phyloP scores from a whole-genome alignment of 352 stramenopile species.

The Salisapilia sapeloensis region DNA sequence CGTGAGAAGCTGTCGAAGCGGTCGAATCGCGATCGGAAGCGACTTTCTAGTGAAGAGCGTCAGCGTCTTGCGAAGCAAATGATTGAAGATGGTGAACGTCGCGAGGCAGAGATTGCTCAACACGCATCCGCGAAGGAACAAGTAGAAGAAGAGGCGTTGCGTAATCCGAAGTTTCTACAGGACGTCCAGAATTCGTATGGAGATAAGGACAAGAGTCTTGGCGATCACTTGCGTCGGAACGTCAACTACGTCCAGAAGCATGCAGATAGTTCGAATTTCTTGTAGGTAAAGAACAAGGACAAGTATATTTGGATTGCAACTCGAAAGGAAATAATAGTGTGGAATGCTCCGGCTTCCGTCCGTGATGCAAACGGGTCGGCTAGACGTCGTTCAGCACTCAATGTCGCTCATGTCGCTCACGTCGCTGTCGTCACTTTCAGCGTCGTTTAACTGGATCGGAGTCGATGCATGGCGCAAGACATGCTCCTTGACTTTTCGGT shows the following conservation, averaged over 20 bases:
- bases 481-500: slow-evolving; percentile 80
- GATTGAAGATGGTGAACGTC: slow-evolving; percentile 50
- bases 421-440: slow-evolving; percentile 63
- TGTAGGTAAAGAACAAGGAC: too few relatives aligned
- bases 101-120: slow-evolving; percentile 41
- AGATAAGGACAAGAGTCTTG: slow-evolving; percentile 36
- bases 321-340: slow-evolving; percentile 2
- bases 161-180: slow-evolving; percentile 68
- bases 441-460: slow-evolving; percentile 49
- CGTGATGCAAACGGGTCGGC: too few relatives aligned
- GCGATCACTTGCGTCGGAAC: slow-evolving; percentile 58
- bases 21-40: slow-evolving; percentile 3
- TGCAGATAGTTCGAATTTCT: slow-evolving; percentile 60
- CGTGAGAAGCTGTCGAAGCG: slow-evolving; percentile 36
- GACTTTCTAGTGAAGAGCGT: slow-evolving; percentile 43
- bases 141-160: slow-evolving; percentile 30
- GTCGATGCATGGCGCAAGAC: slow-evolving; percentile 63
- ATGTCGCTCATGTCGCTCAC: slow-evolving; percentile 78
- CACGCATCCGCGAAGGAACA: slow-evolving; percentile 28
- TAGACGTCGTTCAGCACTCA: slow-evolving; percentile 8
- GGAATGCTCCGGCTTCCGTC: too few relatives aligned
- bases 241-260: slow-evolving; percentile 76
- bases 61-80: slow-evolving; percentile 40
- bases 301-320: too few relatives aligned
- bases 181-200: slow-evolving; percentile 53